A percentile compares a stretch with the other conserved stretches of the same genome.
Evolutionary conservation across 495 filamentous ascomycete species (phyloP).

Genomic region (Recurvomyces mirabilis): DNA sequence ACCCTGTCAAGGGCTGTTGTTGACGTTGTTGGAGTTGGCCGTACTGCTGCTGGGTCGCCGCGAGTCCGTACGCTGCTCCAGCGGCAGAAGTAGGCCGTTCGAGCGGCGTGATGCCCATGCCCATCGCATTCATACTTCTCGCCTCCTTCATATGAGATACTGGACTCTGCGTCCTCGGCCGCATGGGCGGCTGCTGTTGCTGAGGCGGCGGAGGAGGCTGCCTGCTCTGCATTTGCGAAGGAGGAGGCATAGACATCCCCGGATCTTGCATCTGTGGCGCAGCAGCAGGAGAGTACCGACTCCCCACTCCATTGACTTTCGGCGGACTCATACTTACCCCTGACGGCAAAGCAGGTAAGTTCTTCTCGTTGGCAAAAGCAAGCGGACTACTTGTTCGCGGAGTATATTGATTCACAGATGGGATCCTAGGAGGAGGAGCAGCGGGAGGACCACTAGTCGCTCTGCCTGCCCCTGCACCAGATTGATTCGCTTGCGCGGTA

Average conservation of each 20-base stretch:
- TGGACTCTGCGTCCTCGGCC: constrained; percentile 83
- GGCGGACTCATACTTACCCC: constrained; percentile 10
- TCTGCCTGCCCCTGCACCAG: not conserved
- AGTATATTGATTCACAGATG: constrained; percentile 51
- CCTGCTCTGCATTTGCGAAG: too few species aligned
- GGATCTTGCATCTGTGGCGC: not conserved
- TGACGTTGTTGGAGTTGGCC: constrained; percentile 43
- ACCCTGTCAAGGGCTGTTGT: too few species aligned
- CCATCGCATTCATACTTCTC: too few species aligned
- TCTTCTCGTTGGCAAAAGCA: constrained; percentile 43
- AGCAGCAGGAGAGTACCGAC: constrained; percentile 6
- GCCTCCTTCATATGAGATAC: constrained; percentile 43
- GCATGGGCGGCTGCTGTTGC: constrained; percentile 43
- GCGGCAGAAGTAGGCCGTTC: constrained; percentile 59
- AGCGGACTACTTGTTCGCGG: constrained; percentile 79
- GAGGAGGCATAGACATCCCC: too few species aligned
- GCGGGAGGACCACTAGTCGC: too few species aligned
- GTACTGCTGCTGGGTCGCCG: not conserved
- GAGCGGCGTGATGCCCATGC: too few species aligned
- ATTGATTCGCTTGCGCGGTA: constrained; percentile 5
- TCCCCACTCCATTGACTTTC: too few species aligned
- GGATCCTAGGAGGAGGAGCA: not conserved
- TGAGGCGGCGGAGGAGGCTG: not conserved
- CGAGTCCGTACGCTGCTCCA: not conserved
- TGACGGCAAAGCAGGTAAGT: constrained; percentile 28